phyloP scores from a whole-genome alignment of 2,329 filamentous ascomycete species.

The Lecanicillium sp. region DNA sequence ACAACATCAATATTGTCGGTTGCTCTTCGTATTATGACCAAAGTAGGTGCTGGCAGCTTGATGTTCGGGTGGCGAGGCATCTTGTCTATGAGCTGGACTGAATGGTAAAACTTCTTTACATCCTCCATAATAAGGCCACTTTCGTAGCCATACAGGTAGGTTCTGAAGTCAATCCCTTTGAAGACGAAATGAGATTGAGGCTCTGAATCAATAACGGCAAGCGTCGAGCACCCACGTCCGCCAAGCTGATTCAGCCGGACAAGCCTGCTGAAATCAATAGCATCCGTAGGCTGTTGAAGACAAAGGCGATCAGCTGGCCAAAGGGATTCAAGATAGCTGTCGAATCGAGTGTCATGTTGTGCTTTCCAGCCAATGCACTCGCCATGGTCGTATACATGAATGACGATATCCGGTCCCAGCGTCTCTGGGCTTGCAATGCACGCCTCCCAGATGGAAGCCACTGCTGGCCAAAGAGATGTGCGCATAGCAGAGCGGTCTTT shows the following conservation, averaged over 20 bases:
- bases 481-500: background rate
- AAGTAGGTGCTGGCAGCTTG: constrained; percentile 9
- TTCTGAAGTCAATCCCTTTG: constrained; percentile 12
- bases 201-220: background rate
- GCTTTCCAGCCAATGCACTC: background rate
- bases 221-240: background rate
- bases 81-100: constrained; percentile 11
- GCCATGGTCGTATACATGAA: background rate
- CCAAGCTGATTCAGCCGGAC: background rate
- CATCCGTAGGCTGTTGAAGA: background rate
- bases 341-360: background rate
- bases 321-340: background rate
- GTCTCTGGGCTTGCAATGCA: background rate
- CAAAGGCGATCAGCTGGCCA: too few relatives aligned
- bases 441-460: background rate
- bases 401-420: background rate
- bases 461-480: background rate
- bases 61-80: constrained; percentile 15
- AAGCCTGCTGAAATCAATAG: background rate
- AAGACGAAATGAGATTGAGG: constrained; percentile 5
- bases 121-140: constrained; percentile 4
- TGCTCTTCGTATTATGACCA: constrained; percentile 8
- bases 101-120: constrained; percentile 2
- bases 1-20: background rate
- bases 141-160: background rate